Evolutionary conservation across 2,329 filamentous ascomycete species (phyloP), one percentile per base, ranked within the genome.

Genomic region (Pyrenochaeta sp.): DNA sequence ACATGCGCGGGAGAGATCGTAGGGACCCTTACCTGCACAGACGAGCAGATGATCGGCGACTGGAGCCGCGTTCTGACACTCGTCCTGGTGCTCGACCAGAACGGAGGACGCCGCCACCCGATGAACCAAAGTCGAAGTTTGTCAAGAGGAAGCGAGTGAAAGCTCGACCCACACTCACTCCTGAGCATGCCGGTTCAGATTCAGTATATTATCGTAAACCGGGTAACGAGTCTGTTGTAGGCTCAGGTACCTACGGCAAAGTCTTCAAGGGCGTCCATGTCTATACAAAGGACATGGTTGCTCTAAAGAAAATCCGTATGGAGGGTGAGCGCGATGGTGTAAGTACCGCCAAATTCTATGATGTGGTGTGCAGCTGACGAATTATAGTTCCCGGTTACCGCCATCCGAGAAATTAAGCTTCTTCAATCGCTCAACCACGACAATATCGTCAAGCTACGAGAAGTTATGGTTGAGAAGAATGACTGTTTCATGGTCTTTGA

Each of bases 401-500:
- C 93, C 0, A 91, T 96, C 27, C 88, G 93, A 59, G 93, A 97
- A 77, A 93, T 97, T 81, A 96, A 96, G 76, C 82, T 97, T 25
- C 83, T 97, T n/a, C 92, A 96, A 73, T 93, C 91, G 3, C 83
- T 96, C 24, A 89, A 90, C 62, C 92, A 96, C 70, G 81, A 84
- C 58, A 96, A 96, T 70, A 89, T 97, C 50, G 92, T 97, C 56
- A 88, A 89, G 40, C 81, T 97, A 19, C 88, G 91, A 65, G 93
- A 97, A 79, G 92, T 96, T 65, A 99, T 99, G 95, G 95, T 99
- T 2, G 95, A 99, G 79, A 91, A 90, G 74, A 98, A 98, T 67
- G 93, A 98, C 78, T 99, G 95, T 77, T 99, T 96, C 79, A 99
- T 99, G 95, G 95, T 99, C 2, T 99, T 99, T 65, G 95, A 99